Evolutionary conservation across 192 early-diverging fungal genomes (phyloP), one percentile per base, ranked within the genome.

Genomic region (Paraglomus brasilianum): DNA sequence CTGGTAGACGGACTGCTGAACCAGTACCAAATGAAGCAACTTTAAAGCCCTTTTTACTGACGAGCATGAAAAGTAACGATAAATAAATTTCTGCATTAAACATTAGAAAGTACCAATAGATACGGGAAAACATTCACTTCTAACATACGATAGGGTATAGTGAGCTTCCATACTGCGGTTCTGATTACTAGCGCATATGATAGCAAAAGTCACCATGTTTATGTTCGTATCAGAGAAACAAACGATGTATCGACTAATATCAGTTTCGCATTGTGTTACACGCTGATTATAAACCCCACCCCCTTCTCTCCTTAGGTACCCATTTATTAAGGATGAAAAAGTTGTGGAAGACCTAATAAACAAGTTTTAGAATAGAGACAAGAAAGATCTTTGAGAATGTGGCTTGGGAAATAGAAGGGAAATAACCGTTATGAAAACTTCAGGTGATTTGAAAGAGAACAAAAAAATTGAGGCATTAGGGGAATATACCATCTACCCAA

Each of bases 161-260:
- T 96, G 95, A 0, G 88, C 95, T 71, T 98, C 96, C 96, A 98
- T 98, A 75, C 90, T 92, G 40, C 96, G 83, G 75, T 98, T 98
- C 81, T 95, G 94, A 73, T 98, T 98, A 69, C 92, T 95, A 24
- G 94, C 93, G 70, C 96, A 98, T 43, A 98, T 91, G 4, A 98
- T 93, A 2, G 96, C 96, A 71, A 93, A 93, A 53, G 83, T 83
- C 57, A 88, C 90, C 89, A 91, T 91, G 66, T 40, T 40, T 30
- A 30, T 30, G 30, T 30, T 30, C 30, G 30, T 30, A 30, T 30
- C 30, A 30, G 30, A 30, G 30, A 30, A n/a, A 52, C 19, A 17
- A 17, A 50, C 19, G 49, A 50, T 50, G 49, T 50, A 30, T 30
- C 30, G 30, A 30, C 30, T 30, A n/a, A n/a, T n/a, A 30, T 30